These are phyloP conservation scores for Rhizophlyctis rosea DNA, from an alignment of 192 early-diverging fungal species.

Conservation along the genomic window DNA sequence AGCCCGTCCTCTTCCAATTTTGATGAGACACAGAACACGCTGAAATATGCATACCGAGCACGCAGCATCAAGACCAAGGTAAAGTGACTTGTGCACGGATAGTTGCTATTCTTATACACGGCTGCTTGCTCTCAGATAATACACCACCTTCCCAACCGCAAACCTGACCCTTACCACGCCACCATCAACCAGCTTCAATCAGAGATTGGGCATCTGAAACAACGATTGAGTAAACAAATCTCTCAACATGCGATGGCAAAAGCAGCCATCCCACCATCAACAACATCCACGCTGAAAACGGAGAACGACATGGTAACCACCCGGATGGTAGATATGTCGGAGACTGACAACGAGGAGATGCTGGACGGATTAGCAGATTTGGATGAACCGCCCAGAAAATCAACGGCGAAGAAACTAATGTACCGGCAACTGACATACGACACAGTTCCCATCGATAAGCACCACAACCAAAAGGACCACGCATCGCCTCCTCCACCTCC, in stretches of 20 bases:
- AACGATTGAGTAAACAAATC: not conserved
- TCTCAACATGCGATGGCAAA: not conserved
- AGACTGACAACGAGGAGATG: not conserved
- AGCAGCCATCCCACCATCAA: not conserved
- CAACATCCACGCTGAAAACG: no score
- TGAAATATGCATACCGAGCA: conserved; percentile 71
- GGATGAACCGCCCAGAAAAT: no score
- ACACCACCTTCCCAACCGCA: not conserved
- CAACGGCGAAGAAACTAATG: no score
- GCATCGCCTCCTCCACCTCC: no score
- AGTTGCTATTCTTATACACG: conserved; percentile 9
- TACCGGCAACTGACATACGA: no score
- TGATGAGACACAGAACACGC: conserved; percentile 72
- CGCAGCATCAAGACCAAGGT: conserved; percentile 70
- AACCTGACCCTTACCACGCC: conserved; percentile 30
- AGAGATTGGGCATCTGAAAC: conserved; percentile 24
- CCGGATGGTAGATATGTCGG: no score
- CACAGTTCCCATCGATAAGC: no score
- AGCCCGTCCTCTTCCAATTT: conserved; percentile 59
- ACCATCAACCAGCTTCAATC: conserved; percentile 21
- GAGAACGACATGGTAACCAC: no score
- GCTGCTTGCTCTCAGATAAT: not conserved
- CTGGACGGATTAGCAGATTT: no score
- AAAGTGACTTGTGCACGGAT: conserved; percentile 16
- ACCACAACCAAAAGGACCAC: no score